phyloP scores from a whole-genome alignment of 2,329 filamentous ascomycete genomes.

The Hypomyces perniciosus region DNA sequence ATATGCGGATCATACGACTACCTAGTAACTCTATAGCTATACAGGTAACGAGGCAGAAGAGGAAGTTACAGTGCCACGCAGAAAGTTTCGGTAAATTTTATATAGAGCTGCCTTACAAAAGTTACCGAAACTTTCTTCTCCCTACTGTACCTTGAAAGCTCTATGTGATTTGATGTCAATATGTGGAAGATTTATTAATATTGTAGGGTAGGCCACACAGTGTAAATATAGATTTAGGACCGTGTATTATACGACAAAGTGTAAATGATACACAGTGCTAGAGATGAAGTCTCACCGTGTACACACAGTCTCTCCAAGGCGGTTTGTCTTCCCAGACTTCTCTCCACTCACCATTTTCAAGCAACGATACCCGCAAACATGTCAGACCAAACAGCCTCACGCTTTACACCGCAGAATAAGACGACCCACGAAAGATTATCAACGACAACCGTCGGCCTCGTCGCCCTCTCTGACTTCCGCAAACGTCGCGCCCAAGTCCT shows the following conservation, averaged over 20 bases:
- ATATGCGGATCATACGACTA: constrained; percentile 60
- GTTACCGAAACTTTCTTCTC: too few relatives aligned
- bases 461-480: constrained; percentile 87
- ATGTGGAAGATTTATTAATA: not conserved
- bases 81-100: too few relatives aligned
- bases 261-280: not conserved
- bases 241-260: not conserved
- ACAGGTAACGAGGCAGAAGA: constrained; percentile 57
- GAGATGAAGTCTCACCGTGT: too few relatives aligned
- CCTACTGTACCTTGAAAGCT: constrained; percentile 39
- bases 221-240: not conserved
- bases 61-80: too few relatives aligned
- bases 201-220: not conserved
- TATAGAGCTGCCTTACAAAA: too few relatives aligned
- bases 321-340: not conserved
- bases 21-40: constrained; percentile 56
- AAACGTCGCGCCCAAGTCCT: constrained; percentile 93
- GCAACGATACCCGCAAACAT: not conserved
- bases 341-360: constrained; percentile 21
- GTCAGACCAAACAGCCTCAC: constrained; percentile 33
- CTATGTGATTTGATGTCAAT: not conserved
- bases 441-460: constrained; percentile 82
- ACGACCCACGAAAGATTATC: constrained; percentile 78
- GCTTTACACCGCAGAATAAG: constrained; percentile 70
- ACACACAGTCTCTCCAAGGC: too few relatives aligned